phyloP scores from a whole-genome alignment of 495 filamentous ascomycete genomes.

The Bacidia gigantensis region DNA sequence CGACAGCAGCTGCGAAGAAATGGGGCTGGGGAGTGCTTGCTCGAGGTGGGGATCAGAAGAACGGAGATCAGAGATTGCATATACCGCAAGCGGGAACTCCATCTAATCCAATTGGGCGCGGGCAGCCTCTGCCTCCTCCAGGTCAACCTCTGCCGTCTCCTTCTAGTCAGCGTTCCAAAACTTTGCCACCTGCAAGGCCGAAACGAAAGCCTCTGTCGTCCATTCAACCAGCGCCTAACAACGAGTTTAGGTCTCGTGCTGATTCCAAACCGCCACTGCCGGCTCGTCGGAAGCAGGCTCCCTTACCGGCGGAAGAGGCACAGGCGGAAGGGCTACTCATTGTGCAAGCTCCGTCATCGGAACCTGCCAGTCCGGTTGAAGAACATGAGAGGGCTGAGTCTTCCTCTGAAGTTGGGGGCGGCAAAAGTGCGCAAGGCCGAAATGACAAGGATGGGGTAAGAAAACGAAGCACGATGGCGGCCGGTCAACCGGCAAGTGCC shows the following conservation, averaged over 20 bases:
- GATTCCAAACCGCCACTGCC: slow-evolving; percentile 23
- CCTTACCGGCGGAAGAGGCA: slow-evolving; percentile 15
- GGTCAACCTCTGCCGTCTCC: slow-evolving; percentile 61
- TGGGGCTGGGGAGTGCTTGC: slow-evolving; percentile 68
- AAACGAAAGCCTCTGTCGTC: slow-evolving; percentile 39
- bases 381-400: no score
- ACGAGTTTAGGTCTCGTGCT: slow-evolving; percentile 18
- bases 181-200: slow-evolving; percentile 40
- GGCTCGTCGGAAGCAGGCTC: slow-evolving; percentile 26
- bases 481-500: no score
- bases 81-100: slow-evolving; percentile 38
- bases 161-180: slow-evolving; percentile 47
- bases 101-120: slow-evolving; percentile 57
- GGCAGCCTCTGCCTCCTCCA: slow-evolving; percentile 37
- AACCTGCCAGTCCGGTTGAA: slow-evolving; percentile 33
- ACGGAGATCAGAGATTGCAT: slow-evolving; percentile 22
- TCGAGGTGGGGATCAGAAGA: slow-evolving; percentile 34
- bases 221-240: slow-evolving; percentile 20
- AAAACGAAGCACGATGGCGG: no score
- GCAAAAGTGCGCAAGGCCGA: no score
- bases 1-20: slow-evolving; percentile 66
- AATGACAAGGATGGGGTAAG: no score
- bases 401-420: no score
- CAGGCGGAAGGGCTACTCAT: slow-evolving; percentile 34
- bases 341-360: slow-evolving; percentile 40